Base-by-base conservation (phyloP, 169 alveolate species). In the Plasmodium chabaudi region DNA sequence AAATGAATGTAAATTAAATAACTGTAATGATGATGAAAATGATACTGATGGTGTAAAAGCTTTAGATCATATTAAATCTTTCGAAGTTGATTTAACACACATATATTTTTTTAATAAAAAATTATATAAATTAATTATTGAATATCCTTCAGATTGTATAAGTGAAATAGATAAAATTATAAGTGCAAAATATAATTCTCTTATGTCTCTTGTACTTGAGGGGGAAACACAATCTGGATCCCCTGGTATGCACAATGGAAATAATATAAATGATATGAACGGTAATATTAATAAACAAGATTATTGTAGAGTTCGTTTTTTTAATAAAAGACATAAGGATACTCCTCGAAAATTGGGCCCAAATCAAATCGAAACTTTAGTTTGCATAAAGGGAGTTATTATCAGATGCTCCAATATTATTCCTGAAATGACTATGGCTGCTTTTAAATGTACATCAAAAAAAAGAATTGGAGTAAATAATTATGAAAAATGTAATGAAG, bases 351-450 rank as follows among this genome's bases (percentile, higher is more conserved):
- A 90, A 59, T 72, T 95, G 21, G 96, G 95, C 53, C 97, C 97
- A 12, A 77, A 84, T 15, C 95, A 94, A 59, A 94, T 94, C 53
- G 96, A 94, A 88, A 92, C 96, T 23, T 84, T 98, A 55, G 97
- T 98, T 5, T 95, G 98, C n/a, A 93, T 98, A n/a, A 93, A 95
- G 63, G 99, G 99, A 46, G 97, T 98, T 10, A 99, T 98, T 2
- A 97, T 97, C 47, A 96, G 99, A 70, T 95, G 97, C 55, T 96
- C 99, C 9, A 98, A 97, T 77, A 94, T 98, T 21, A 94, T 97
- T 46, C 99, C 99, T 6, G 99, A 98, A 93, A 98, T 98, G 99
- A 96, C 98, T 34, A 96, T 96, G 93, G 99, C 99, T 1, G 97
- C 96, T 23, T 98, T 98, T 91, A 94, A 97, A 87, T 98, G 99